Conservation (phyloP, 1,284 basidiomycete species). For the Sutorius eximius region DNA sequence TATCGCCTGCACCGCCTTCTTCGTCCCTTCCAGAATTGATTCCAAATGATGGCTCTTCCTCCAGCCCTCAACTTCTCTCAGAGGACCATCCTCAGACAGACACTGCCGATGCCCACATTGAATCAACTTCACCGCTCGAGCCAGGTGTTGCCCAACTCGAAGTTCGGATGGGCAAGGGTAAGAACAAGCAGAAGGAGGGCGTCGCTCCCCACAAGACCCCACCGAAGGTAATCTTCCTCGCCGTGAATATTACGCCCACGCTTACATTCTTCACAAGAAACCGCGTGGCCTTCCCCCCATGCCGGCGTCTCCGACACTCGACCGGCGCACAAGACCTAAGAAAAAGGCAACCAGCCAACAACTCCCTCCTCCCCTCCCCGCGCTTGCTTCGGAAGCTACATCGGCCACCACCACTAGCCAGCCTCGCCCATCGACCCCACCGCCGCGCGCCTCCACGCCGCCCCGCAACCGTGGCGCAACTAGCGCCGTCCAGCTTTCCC, state of each 20-base stretch:
- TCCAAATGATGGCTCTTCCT: slow-evolving; percentile 64
- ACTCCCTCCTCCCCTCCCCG: slow-evolving; percentile 31
- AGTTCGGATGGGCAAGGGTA: slow-evolving; percentile 14
- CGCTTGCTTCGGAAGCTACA: slow-evolving; percentile 21
- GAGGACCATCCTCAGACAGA: slow-evolving; percentile 28
- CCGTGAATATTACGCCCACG: neutral
- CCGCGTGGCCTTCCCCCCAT: slow-evolving; percentile 39
- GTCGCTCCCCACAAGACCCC: slow-evolving; percentile 21
- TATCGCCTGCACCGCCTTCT: slow-evolving; percentile 30
- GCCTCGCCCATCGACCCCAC: slow-evolving; percentile 33
- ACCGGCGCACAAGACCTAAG: slow-evolving; percentile 36
- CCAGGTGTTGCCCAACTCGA: slow-evolving; percentile 10
- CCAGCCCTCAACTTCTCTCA: slow-evolving; percentile 57
- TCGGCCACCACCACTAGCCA: slow-evolving; percentile 18
- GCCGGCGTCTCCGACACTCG: slow-evolving; percentile 54
- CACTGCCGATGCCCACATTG: slow-evolving; percentile 13
- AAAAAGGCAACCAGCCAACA: slow-evolving; percentile 31
- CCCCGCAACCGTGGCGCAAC: slow-evolving; percentile 32
- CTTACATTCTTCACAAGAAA: slow-evolving; percentile 29
- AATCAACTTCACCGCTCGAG: slow-evolving; percentile 18
- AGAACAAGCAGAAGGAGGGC: slow-evolving; percentile 19
- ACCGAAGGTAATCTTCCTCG: slow-evolving; percentile 24
- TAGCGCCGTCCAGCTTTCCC: slow-evolving; percentile 46
- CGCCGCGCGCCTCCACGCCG: slow-evolving; percentile 27
- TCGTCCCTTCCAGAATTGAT: slow-evolving; percentile 58